Conservation (phyloP, 257 asterid species). For the Ligustrum vulgare region DNA sequence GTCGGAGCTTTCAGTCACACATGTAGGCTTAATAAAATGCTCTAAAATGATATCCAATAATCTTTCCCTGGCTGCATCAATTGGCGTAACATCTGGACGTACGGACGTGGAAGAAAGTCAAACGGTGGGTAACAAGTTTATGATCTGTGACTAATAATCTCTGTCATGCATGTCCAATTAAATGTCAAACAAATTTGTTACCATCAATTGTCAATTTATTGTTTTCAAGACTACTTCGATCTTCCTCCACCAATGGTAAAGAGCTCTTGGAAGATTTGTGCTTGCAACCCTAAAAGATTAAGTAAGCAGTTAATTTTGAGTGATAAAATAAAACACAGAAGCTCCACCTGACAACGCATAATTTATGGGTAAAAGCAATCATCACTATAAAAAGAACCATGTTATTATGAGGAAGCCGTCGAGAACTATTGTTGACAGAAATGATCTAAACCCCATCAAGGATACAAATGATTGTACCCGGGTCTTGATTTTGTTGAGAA, state of each 20-base stretch:
- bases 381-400: background rate
- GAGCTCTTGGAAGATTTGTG: slow-evolving; percentile 70
- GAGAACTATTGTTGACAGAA: no score
- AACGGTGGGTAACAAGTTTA: slow-evolving; percentile 23
- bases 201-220: slow-evolving; percentile 74
- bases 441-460: no score
- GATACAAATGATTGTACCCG: no score
- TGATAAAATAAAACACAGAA: slow-evolving; percentile 9
- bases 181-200: slow-evolving; percentile 24
- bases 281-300: slow-evolving; percentile 68
- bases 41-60: slow-evolving; percentile 74
- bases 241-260: slow-evolving; percentile 82
- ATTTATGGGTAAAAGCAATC: slow-evolving; percentile 1
- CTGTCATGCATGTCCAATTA: background rate
- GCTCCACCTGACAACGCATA: background rate
- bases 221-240: slow-evolving; percentile 69
- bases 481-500: no score
- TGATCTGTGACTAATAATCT: slow-evolving; percentile 8
- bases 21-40: slow-evolving; percentile 59
- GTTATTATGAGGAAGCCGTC: no score
- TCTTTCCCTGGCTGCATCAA: slow-evolving; percentile 90
- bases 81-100: slow-evolving; percentile 78
- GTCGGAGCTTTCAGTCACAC: slow-evolving; percentile 63
- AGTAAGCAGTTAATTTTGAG: slow-evolving; percentile 3
- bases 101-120: slow-evolving; percentile 37